phyloP scores from a whole-genome alignment of 2,329 filamentous ascomycete genomes.

The Pseudogymnoascus sp. region DNA sequence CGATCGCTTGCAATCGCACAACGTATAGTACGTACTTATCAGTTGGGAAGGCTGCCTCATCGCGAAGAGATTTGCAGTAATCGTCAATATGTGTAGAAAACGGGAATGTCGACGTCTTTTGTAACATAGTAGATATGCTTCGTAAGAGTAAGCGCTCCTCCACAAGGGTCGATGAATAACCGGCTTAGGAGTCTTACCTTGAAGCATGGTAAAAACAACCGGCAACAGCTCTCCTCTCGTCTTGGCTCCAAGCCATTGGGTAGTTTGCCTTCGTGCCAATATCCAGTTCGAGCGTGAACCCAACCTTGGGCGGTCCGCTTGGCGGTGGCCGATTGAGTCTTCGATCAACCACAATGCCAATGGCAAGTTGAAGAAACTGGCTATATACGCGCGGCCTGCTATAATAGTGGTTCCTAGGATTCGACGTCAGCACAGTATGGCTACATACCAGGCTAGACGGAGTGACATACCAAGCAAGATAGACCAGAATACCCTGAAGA shows the following conservation, averaged over 20 bases:
- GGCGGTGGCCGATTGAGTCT: slow-evolving; percentile 23
- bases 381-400: not conserved
- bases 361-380: not conserved
- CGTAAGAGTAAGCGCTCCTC: not conserved
- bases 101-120: slow-evolving; percentile 33
- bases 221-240: slow-evolving; percentile 37
- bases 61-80: slow-evolving; percentile 29
- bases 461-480: not conserved
- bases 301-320: not conserved
- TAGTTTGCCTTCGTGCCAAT: slow-evolving; percentile 3
- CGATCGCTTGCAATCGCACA: slow-evolving; percentile 32
- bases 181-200: not conserved
- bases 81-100: slow-evolving; percentile 31
- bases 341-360: slow-evolving; percentile 12
- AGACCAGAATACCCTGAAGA: not conserved
- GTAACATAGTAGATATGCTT: slow-evolving; percentile 31
- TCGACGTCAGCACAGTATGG: not conserved
- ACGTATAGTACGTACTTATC: slow-evolving; percentile 32
- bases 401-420: not conserved
- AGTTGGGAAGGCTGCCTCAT: slow-evolving; percentile 27
- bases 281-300: slow-evolving; percentile 11
- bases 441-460: not conserved
- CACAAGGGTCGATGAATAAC: not conserved
- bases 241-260: slow-evolving; percentile 25
- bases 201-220: slow-evolving; percentile 39